Percentiles rank a stretch among this genome's conserved stretches.
Conservation (phyloP, 2,329 filamentous ascomycete genomes). For the Colletotrichum tropicicola region DNA sequence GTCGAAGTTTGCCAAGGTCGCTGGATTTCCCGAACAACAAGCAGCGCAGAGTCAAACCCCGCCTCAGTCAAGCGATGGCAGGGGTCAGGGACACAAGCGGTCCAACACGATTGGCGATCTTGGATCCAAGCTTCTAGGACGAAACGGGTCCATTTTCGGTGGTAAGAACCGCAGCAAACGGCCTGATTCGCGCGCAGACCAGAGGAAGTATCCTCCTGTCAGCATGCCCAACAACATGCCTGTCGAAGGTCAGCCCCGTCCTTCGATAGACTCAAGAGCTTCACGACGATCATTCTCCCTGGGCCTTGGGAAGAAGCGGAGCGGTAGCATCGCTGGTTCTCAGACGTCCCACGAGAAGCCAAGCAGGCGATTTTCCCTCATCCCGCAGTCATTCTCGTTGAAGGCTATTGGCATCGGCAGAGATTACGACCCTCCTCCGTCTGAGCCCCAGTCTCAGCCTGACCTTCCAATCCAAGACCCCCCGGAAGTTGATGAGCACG, state of each 20-base stretch:
- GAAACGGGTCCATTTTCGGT: constrained; percentile 85
- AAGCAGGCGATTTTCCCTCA: constrained; percentile 74
- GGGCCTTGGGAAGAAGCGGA: constrained; percentile 75
- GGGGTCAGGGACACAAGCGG: constrained; percentile 67
- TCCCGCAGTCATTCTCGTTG: constrained; percentile 71
- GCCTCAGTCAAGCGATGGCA: constrained; percentile 40
- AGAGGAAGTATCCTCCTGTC: constrained; percentile 82
- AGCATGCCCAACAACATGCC: constrained; percentile 84
- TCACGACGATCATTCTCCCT: constrained; percentile 77
- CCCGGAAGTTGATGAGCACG: constrained; percentile 46
- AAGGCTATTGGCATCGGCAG: constrained; percentile 70
- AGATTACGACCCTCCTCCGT: constrained; percentile 56
- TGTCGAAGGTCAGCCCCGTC: constrained; percentile 64
- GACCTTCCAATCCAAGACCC: constrained; percentile 63
- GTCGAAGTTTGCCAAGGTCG: constrained; percentile 65
- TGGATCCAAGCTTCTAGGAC: constrained; percentile 84
- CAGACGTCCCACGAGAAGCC: constrained; percentile 66
- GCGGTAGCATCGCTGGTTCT: constrained; percentile 70
- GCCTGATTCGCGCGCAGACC: constrained; percentile 47
- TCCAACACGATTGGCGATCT: constrained; percentile 83
- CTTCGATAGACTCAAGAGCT: constrained; percentile 74
- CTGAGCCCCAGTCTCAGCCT: constrained; percentile 58
- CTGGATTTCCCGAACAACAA: constrained; percentile 65
- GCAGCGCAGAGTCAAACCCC: constrained; percentile 16
- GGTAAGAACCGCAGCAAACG: constrained; percentile 61